These are phyloP conservation scores for Phytophthora vignae DNA, from an alignment of 352 stramenopile genomes.

Conservation along the genomic window DNA sequence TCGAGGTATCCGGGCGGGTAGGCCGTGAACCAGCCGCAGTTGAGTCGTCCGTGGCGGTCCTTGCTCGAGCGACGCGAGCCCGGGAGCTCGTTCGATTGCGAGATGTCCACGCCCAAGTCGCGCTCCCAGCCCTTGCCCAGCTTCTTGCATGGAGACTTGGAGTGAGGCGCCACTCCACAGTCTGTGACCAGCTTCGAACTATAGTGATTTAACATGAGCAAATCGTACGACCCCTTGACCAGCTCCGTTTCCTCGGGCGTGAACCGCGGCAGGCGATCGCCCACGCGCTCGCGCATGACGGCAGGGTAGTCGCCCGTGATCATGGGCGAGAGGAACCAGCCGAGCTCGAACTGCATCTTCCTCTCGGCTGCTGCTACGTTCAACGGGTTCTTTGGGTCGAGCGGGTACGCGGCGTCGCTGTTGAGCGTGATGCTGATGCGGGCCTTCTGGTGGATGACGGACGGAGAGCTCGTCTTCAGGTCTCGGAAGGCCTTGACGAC, in stretches of 20 bases:
- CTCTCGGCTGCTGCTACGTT: slow-evolving; percentile 75
- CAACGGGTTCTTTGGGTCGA: slow-evolving; percentile 60
- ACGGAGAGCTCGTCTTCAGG: slow-evolving; percentile 56
- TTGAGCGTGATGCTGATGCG: slow-evolving; percentile 93
- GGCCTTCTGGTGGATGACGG: slow-evolving; percentile 50
- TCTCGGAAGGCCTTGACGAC: slow-evolving; percentile 86
- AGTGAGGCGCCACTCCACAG: slow-evolving; percentile 38
- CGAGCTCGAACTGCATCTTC: slow-evolving; percentile 91
- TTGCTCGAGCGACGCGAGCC: slow-evolving; percentile 65
- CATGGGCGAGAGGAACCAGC: slow-evolving; percentile 93
- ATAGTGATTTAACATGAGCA: slow-evolving; percentile 97
- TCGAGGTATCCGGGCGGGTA: slow-evolving; percentile 67
- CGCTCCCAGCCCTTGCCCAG: slow-evolving; percentile 54
- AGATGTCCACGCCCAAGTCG: slow-evolving; percentile 59
- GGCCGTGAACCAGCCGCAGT: slow-evolving; percentile 59
- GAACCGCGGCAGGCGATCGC: slow-evolving; percentile 88
- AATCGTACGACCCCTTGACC: slow-evolving; percentile 88
- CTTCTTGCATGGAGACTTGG: slow-evolving; percentile 47
- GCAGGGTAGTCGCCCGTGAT: slow-evolving; percentile 91
- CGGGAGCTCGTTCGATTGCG: slow-evolving; percentile 65
- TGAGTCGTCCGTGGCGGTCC: slow-evolving; percentile 43
- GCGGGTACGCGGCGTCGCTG: slow-evolving; percentile 78
- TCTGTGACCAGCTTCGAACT: slow-evolving; percentile 68
- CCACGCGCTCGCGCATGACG: slow-evolving; percentile 87
- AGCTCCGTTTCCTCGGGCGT: slow-evolving; percentile 72